Percentiles rank a stretch among this genome's conserved stretches.
Conservation (phyloP, 75 land plant genomes). For the Pinus taeda region DNA sequence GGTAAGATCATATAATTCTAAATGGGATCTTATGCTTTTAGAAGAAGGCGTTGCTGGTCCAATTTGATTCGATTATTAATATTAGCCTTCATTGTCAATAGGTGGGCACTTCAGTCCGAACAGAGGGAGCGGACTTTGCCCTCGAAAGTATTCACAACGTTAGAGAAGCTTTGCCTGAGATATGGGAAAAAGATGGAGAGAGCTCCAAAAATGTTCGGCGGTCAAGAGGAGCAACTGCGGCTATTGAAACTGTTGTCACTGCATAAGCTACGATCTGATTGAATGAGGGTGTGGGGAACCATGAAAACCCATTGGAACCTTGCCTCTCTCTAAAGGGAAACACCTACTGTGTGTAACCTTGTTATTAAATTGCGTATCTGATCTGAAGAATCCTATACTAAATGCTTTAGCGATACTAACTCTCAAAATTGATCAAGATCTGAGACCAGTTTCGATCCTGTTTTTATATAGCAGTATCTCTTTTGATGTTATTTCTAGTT, state of each 20-base stretch:
- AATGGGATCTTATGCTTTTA: background rate
- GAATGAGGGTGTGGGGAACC: background rate
- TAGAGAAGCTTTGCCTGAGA: conserved; percentile 66
- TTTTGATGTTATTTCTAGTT: no score
- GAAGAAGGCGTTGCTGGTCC: no score
- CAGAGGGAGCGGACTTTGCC: conserved; percentile 77
- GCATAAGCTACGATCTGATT: conserved; percentile 11
- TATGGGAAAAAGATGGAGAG: conserved; percentile 45
- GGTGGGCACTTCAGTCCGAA: conserved; percentile 59
- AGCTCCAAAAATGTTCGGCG: conserved; percentile 17
- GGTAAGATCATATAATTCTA: conserved; percentile 31
- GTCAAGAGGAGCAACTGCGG: conserved; percentile 26
- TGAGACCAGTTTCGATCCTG: no score
- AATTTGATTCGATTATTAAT: background rate
- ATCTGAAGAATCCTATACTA: no score
- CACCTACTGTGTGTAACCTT: no score
- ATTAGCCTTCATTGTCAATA: conserved; percentile 6
- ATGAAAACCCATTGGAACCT: background rate
- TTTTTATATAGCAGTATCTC: no score
- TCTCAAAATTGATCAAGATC: no score
- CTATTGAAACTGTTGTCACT: conserved; percentile 55
- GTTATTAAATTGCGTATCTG: no score
- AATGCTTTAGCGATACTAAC: no score
- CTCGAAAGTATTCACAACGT: conserved; percentile 74
- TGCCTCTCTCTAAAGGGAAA: no score